Evolutionary conservation across 352 stramenopile species (phyloP), one percentile per base, ranked within the genome.

Genomic region (Pythium dissimile): DNA sequence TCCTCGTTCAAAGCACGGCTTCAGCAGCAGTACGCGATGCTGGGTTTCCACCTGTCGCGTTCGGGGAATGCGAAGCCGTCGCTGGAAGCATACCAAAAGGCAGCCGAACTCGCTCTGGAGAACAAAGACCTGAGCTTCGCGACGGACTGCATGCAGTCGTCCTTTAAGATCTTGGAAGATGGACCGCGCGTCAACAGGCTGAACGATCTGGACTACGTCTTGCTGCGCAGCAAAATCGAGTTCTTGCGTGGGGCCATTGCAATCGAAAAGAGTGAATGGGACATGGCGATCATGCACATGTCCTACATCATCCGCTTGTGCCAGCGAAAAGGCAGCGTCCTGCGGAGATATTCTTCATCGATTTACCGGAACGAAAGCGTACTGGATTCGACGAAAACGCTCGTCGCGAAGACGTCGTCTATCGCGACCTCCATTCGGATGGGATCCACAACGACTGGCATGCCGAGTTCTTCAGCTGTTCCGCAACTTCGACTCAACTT

Each of bases 121-220:
- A 69, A 64, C 21, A 75, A 73, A 39, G 81, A 88, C 48, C 54
- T 88, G 15, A 72, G 73, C 1, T 92, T 89, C 47, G 81, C 77
- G 2, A 75, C 81, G 23, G 79, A 86, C 32, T 92, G 81, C 63
- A 82, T 92, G 69, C 79, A 84, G 44, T 84, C 77, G n/a, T 81
- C 81, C 21, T 84, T 69, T 62, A 83, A 84, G 34, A 83, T 86
- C 35, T 35, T 92, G 18, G 79, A 80, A 18, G 70, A 81, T 4
- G 64, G 72, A 13, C 63, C 71, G 8, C 65, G 69, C 9, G 47
- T 59, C 1, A 66, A 67, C 39, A 77, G 85, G 26, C 48, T 89
- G 5, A 71, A 67, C 26, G 77, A 92, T 8, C 55, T 87, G 11
- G 79, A 89, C 21, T 73, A 67, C 13, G 83, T 87, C 37, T 26